Evolutionary conservation across 2,329 filamentous ascomycete genomes (phyloP).

Genomic region (Ilyonectria destructans): DNA sequence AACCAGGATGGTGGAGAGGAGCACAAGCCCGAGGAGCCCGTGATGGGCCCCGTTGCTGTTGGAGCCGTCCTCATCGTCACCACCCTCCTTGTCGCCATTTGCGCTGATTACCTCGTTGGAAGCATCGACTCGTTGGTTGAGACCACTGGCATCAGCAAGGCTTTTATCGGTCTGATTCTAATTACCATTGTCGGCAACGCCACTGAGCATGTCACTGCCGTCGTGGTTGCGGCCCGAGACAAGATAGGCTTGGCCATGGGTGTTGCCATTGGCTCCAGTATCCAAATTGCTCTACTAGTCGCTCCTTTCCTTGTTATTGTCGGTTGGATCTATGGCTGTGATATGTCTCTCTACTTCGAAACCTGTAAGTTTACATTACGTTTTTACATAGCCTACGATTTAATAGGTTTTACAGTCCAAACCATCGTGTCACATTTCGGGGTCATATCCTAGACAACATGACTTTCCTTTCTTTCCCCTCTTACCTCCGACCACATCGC

Average conservation of each 20-base stretch:
- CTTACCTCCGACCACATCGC: too few relatives aligned
- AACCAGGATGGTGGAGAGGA: conserved; percentile 60
- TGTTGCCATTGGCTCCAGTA: conserved; percentile 85
- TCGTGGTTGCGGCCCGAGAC: conserved; percentile 84
- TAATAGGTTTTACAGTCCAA: conserved; percentile 67
- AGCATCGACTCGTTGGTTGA: conserved; percentile 82
- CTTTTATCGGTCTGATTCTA: conserved; percentile 85
- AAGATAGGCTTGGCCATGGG: conserved; percentile 84
- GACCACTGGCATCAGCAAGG: conserved; percentile 81
- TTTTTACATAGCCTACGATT: background rate
- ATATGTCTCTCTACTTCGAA: conserved; percentile 87
- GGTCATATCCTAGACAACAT: too few relatives aligned
- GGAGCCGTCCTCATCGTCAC: conserved; percentile 77
- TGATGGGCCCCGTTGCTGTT: conserved; percentile 77
- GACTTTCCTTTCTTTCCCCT: too few relatives aligned
- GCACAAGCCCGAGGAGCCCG: conserved; percentile 61
- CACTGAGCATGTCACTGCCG: conserved; percentile 86
- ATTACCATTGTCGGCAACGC: conserved; percentile 84
- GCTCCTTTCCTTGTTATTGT: conserved; percentile 86
- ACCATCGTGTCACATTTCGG: too few relatives aligned
- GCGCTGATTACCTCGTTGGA: conserved; percentile 84
- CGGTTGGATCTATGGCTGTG: conserved; percentile 81
- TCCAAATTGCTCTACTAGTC: conserved; percentile 87
- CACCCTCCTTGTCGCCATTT: conserved; percentile 80
- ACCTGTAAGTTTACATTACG: conserved; percentile 58